phyloP scores from a whole-genome alignment of 2,329 filamentous ascomycete genomes.

The Xylariaceae sp. region DNA sequence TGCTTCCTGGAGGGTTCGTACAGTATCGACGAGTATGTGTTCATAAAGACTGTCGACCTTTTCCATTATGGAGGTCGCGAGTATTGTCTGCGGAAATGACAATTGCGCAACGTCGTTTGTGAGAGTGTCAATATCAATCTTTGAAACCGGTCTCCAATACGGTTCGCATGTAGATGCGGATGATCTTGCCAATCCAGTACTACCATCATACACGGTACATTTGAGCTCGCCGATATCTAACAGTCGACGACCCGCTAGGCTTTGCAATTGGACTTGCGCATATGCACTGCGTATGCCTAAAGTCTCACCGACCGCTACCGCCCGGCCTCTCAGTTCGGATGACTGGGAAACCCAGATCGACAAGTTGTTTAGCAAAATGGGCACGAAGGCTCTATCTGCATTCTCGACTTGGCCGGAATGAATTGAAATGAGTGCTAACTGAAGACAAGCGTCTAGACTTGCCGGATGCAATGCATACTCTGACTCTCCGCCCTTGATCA shows the following conservation, averaged over 20 bases:
- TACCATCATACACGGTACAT: conserved; percentile 11
- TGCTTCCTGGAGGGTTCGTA: neutral
- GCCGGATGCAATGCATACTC: conserved; percentile 11
- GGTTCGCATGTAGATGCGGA: conserved; percentile 2
- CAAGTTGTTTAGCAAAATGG: conserved; percentile 2
- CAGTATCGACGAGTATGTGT: conserved; percentile 6
- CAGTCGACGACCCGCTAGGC: conserved; percentile 5
- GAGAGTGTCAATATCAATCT: conserved; percentile 8
- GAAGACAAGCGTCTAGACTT: conserved; percentile 8
- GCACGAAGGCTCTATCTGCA: conserved; percentile 8
- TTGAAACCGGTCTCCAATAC: conserved; percentile 8
- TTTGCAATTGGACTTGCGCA: conserved; percentile 5
- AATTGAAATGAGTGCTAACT: conserved; percentile 10
- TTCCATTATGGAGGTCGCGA: neutral
- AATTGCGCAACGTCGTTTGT: neutral
- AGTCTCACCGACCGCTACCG: conserved; percentile 6
- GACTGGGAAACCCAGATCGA: conserved; percentile 5
- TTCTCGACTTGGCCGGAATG: conserved; percentile 7
- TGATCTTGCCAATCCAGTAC: neutral
- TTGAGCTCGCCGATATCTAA: conserved; percentile 15
- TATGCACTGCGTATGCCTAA: conserved; percentile 11
- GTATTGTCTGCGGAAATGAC: conserved; percentile 4
- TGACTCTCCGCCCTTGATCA: neutral
- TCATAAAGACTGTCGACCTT: conserved; percentile 1
- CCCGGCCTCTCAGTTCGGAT: neutral